Base-by-base conservation (phyloP, 768 basidiomycete species). In the Mycena kentingensis region DNA sequence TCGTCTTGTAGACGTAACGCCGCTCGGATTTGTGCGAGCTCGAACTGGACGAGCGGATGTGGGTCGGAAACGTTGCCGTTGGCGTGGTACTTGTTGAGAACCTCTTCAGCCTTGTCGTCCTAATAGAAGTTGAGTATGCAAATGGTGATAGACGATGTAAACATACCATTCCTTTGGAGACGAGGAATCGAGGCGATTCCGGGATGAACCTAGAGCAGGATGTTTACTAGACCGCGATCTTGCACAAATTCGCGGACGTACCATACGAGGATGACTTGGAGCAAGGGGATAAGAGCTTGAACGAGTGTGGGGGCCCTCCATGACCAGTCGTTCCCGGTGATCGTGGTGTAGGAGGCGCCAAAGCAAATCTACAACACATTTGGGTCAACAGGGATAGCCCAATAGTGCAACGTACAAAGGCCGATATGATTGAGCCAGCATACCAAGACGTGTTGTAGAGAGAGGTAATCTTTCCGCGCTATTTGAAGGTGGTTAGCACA, bases 401-500 rank as follows among this genome's bases (percentile, higher is more conserved):
- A 10, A 36, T 27, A 7, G 21, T 16, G 16, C 18, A 47, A 60
- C 64, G 39, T 61, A 71, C 71, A 70, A 73, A 79, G 55, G 77
- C 76, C 64, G 83, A 81, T 32, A 83, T 66, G 52, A 88, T 83
- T 54, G 84, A 84, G 10, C 89, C 88, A 29, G 85, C 61, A 65
- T 90, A 90, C 88, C 88, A 90, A 43, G 77, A 78, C 0, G 84
- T 77, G 68, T 90, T 90, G 67, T 84, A 89, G 50, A 84, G 64
- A 10, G 84, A 79, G 15, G 81, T 84, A 19, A 84, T 70, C 66
- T 82, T 81, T 3, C 79, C 83, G 50, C 74, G 70, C 73, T 75
- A 27, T 18, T 31, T 50, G n/a, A 46, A 45, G 19, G 24, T 46
- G 16, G 54, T 36, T 39, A 41, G 42, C 28, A 56, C 22, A 16